phyloP scores from a whole-genome alignment of 202 grass and related monocot species.

The Schoenoplectus triqueter region DNA sequence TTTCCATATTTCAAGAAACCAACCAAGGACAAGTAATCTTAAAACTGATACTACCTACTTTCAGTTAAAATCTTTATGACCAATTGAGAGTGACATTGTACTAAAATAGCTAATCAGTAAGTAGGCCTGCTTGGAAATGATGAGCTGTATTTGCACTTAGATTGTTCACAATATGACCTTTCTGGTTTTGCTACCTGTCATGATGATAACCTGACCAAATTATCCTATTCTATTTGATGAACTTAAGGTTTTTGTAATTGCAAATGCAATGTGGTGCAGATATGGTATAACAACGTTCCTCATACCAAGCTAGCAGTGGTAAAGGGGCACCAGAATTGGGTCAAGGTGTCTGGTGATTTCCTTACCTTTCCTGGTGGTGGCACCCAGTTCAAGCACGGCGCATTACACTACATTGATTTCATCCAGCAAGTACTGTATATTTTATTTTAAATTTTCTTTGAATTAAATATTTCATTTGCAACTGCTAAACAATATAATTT shows the following conservation, averaged over 20 bases:
- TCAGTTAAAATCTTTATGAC: slow-evolving; percentile 20
- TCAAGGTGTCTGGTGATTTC: slow-evolving; percentile 92
- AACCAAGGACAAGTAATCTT: not conserved
- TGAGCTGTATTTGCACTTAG: not conserved
- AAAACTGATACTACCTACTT: not conserved
- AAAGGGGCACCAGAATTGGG: slow-evolving; percentile 99
- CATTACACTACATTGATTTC: slow-evolving; percentile 94
- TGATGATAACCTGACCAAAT: not conserved
- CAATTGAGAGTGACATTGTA: slow-evolving; percentile 27
- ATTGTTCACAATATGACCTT: not conserved
- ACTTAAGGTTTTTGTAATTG: slow-evolving; percentile 21
- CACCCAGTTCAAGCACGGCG: slow-evolving; percentile 95
- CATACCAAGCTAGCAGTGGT: slow-evolving; percentile 84
- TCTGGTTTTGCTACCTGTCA: not conserved
- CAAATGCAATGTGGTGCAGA: slow-evolving; percentile 48
- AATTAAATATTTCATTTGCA: slow-evolving; percentile 9
- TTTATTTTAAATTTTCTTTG: slow-evolving; percentile 1
- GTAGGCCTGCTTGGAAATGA: not conserved
- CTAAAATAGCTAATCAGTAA: slow-evolving; percentile 11
- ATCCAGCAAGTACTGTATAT: slow-evolving; percentile 76
- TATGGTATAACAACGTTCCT: slow-evolving; percentile 93
- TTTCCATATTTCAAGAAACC: not conserved
- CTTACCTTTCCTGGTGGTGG: slow-evolving; percentile 93
- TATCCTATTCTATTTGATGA: slow-evolving; percentile 10
- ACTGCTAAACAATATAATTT: not conserved